A percentile compares a stretch with the other conserved stretches of the same genome.
phyloP scores from a whole-genome alignment of 192 early-diverging fungal genomes.

The Chytriomyces hyalinus region DNA sequence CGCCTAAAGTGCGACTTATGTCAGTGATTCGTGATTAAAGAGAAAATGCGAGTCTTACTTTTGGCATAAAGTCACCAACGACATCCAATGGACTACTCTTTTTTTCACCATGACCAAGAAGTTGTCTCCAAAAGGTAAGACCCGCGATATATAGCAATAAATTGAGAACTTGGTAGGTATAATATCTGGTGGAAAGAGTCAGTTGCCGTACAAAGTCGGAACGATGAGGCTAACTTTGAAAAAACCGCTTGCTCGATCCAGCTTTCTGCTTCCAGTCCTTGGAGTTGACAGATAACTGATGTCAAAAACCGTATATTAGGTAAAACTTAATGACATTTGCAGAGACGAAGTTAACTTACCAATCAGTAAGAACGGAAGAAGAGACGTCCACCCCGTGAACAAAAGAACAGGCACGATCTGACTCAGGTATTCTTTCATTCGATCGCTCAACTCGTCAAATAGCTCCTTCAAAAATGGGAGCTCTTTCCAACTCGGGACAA shows the following conservation, averaged over 20 bases:
- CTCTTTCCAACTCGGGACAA: slow-evolving; percentile 34
- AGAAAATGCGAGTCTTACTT: slow-evolving; percentile 14
- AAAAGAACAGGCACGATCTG: slow-evolving; percentile 53
- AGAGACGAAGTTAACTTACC: slow-evolving; percentile 19
- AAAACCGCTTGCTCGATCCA: slow-evolving; percentile 58
- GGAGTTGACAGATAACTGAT: slow-evolving; percentile 51
- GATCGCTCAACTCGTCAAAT: slow-evolving; percentile 40
- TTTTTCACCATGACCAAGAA: slow-evolving; percentile 19
- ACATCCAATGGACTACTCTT: slow-evolving; percentile 38
- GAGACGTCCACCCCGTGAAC: slow-evolving; percentile 54
- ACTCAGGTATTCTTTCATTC: slow-evolving; percentile 46
- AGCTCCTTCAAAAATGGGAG: slow-evolving; percentile 44
- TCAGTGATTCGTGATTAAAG: not conserved
- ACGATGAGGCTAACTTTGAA: slow-evolving; percentile 41
- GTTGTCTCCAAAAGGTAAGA: slow-evolving; percentile 36
- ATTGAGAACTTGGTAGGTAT: slow-evolving; percentile 59
- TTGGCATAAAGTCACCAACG: slow-evolving; percentile 45
- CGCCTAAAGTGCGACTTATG: slow-evolving; percentile 22
- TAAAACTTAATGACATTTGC: not conserved
- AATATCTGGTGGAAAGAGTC: slow-evolving; percentile 38
- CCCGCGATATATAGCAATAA: slow-evolving; percentile 52
- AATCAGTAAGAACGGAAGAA: slow-evolving; percentile 53
- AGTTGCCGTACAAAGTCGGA: not conserved
- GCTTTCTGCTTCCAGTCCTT: slow-evolving; percentile 57
- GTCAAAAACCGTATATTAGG: not conserved